Evolutionary conservation across 2,329 filamentous ascomycete species (phyloP).

Genomic region (Diaporthe amygdali): DNA sequence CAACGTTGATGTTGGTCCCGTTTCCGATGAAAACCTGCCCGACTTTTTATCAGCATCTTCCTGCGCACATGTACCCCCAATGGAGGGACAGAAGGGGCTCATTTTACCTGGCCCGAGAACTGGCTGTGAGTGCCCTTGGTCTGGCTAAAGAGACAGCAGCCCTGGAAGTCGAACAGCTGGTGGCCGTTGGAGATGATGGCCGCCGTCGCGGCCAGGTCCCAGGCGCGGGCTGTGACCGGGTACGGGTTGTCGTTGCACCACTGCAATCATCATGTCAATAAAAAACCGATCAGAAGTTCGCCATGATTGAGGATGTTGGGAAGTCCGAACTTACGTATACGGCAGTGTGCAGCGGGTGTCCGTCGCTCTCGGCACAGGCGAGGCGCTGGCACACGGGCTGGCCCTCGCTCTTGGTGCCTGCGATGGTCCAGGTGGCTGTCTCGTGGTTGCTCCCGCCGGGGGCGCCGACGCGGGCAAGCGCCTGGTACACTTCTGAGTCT

Average conservation of each 20-base stretch:
- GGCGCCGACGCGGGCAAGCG: background rate
- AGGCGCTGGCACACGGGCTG: background rate
- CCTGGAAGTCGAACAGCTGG: background rate
- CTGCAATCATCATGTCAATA: background rate
- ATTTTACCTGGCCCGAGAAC: constrained; percentile 3
- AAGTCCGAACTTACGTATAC: background rate
- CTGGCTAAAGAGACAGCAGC: background rate
- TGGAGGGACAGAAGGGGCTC: background rate
- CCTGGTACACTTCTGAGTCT: background rate
- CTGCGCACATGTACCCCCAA: no score
- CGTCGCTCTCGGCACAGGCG: background rate
- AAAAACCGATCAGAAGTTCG: background rate
- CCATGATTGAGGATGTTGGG: background rate
- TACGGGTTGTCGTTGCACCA: background rate
- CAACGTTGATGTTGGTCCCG: constrained; percentile 1
- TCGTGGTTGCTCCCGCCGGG: background rate
- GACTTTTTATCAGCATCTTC: no score
- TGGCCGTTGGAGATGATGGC: background rate
- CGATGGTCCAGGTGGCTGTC: background rate
- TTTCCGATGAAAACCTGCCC: constrained; percentile 8
- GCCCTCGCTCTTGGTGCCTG: background rate
- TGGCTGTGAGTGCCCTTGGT: background rate
- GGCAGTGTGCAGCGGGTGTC: background rate
- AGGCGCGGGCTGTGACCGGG: background rate
- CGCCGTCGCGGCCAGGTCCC: background rate